These are phyloP conservation scores for Aspergillus bridgeri DNA, from an alignment of 495 filamentous ascomycete species.

Conservation along the genomic window DNA sequence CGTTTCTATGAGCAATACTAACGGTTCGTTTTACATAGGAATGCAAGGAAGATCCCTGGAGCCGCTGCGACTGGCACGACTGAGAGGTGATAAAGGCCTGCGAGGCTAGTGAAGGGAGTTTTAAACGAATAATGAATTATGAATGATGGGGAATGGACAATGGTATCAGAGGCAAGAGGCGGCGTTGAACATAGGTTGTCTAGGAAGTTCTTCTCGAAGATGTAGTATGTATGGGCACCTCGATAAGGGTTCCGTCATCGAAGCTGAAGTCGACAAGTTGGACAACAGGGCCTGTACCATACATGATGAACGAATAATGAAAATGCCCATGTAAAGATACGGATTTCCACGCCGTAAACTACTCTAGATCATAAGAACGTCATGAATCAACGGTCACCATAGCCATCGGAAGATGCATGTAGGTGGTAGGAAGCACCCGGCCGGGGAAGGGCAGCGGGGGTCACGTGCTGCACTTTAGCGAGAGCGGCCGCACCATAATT, in stretches of 20 bases:
- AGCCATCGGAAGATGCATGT: background rate
- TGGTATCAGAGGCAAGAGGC: background rate
- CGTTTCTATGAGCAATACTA: background rate
- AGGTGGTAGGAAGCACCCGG: constrained; percentile 2
- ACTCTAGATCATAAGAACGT: background rate
- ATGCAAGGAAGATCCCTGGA: constrained; percentile 26
- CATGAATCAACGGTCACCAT: background rate
- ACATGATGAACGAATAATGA: background rate
- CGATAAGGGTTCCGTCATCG: background rate
- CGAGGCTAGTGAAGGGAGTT: background rate
- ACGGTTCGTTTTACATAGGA: constrained; percentile 16
- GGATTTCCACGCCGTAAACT: background rate
- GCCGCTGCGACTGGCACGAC: constrained; percentile 29
- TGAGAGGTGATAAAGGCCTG: background rate
- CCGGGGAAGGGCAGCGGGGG: constrained; percentile 37
- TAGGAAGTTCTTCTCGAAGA: background rate
- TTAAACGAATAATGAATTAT: background rate
- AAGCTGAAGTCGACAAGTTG: background rate
- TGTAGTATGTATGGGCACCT: too few relatives aligned
- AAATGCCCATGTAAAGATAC: background rate
- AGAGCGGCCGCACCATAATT: constrained; percentile 50
- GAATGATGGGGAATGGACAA: background rate
- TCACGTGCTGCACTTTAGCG: constrained; percentile 50
- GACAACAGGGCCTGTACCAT: background rate
- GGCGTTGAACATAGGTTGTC: background rate